phyloP scores from a whole-genome alignment of 495 filamentous ascomycete genomes.

The Neurospora sp. region DNA sequence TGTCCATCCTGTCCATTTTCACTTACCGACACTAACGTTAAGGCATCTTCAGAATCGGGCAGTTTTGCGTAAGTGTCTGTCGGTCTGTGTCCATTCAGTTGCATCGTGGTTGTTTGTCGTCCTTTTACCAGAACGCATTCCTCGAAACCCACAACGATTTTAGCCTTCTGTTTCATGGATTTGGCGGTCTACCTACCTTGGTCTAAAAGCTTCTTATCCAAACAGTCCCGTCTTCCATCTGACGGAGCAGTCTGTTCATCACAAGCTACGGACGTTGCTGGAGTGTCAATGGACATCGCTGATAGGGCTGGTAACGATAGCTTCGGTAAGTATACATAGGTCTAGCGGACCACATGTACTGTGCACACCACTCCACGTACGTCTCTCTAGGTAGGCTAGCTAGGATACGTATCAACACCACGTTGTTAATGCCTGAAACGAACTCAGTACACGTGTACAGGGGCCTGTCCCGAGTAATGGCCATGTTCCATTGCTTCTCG shows the following conservation, averaged over 20 bases:
- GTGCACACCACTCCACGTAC: background rate
- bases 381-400: background rate
- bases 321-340: background rate
- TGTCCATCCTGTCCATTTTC: background rate
- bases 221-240: background rate
- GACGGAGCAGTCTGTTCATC: background rate
- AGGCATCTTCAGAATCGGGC: background rate
- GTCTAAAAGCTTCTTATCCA: background rate
- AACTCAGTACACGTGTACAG: background rate
- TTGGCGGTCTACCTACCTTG: background rate
- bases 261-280: background rate
- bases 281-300: background rate
- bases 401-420: background rate
- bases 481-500: background rate
- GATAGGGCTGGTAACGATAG: background rate
- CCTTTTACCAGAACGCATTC: background rate
- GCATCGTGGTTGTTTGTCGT: background rate
- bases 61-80: background rate
- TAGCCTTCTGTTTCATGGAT: background rate
- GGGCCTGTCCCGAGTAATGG: background rate
- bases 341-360: background rate
- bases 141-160: background rate
- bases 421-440: background rate
- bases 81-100: background rate
- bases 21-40: background rate